These are phyloP conservation scores for Alternaria hordeiaustralica DNA, from an alignment of 2,329 filamentous ascomycete genomes.

Conservation along the genomic window DNA sequence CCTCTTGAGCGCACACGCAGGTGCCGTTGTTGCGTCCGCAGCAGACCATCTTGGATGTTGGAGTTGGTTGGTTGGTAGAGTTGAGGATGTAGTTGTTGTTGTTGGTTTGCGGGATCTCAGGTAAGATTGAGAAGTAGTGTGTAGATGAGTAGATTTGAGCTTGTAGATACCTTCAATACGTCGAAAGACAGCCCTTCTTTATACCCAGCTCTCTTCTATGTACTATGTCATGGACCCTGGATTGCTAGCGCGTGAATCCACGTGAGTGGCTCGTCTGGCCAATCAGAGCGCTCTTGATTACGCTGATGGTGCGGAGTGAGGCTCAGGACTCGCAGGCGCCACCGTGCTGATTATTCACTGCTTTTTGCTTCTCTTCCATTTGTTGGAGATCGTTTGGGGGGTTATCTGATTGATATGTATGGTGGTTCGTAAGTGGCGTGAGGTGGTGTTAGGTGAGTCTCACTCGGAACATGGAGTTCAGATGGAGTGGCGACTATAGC, in stretches of 20 bases:
- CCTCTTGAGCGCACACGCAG: constrained; percentile 65
- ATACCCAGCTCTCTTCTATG: constrained; percentile 21
- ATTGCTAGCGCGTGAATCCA: constrained; percentile 19
- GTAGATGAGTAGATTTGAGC: background rate
- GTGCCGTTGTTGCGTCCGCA: constrained; percentile 63
- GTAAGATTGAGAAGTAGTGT: background rate
- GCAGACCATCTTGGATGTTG: constrained; percentile 56
- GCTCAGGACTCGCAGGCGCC: constrained; percentile 22
- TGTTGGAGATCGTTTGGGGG: constrained; percentile 15
- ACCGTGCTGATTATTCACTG: constrained; percentile 30
- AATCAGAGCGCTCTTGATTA: constrained; percentile 44
- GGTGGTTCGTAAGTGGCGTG: background rate
- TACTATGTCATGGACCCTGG: constrained; percentile 27
- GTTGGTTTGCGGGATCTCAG: background rate
- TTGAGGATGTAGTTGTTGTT: background rate
- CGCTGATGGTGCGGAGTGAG: constrained; percentile 20
- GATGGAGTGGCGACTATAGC: background rate
- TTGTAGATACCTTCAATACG: background rate
- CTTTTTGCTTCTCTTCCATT: constrained; percentile 27
- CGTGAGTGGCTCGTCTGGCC: constrained; percentile 25
- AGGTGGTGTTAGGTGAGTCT: background rate
- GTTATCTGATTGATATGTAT: constrained; percentile 20
- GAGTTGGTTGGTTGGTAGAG: background rate
- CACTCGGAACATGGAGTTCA: background rate
- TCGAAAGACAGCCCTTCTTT: constrained; percentile 22